Conservation (phyloP, 768 basidiomycete species). For the Hygrocybe coccinea region DNA sequence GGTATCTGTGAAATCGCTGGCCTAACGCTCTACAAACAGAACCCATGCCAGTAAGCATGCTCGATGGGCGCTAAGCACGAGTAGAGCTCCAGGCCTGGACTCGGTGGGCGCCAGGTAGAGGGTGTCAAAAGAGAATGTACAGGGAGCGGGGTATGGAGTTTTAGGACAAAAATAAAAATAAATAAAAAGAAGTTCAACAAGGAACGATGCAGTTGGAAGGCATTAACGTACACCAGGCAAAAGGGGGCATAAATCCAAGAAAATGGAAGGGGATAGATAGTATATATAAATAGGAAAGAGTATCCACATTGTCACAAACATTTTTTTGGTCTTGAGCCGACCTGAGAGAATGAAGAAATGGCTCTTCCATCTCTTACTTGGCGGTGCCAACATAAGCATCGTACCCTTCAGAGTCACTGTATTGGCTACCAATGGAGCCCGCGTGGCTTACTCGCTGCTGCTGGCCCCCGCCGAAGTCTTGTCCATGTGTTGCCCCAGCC, state of each 20-base stretch:
- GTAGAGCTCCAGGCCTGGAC: no score
- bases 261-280: not conserved
- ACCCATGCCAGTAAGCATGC: no score
- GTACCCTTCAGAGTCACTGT: not conserved
- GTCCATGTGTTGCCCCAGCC: not conserved
- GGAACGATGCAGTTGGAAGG: no score
- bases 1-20: no score
- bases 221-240: no score
- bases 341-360: not conserved
- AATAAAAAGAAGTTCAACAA: no score
- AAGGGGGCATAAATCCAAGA: not conserved
- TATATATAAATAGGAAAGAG: not conserved
- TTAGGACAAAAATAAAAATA: no score
- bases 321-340: not conserved
- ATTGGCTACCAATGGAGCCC: not conserved
- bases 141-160: no score
- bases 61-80: no score
- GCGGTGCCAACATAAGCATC: conserved; percentile 8
- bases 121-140: no score
- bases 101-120: no score
- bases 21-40: no score
- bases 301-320: not conserved
- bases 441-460: not conserved
- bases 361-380: not conserved
- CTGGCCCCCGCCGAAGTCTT: not conserved